A percentile compares a stretch with the other conserved stretches of the same genome.
Conservation (phyloP, 2,329 filamentous ascomycete genomes). For the Cladosporium halotolerans region DNA sequence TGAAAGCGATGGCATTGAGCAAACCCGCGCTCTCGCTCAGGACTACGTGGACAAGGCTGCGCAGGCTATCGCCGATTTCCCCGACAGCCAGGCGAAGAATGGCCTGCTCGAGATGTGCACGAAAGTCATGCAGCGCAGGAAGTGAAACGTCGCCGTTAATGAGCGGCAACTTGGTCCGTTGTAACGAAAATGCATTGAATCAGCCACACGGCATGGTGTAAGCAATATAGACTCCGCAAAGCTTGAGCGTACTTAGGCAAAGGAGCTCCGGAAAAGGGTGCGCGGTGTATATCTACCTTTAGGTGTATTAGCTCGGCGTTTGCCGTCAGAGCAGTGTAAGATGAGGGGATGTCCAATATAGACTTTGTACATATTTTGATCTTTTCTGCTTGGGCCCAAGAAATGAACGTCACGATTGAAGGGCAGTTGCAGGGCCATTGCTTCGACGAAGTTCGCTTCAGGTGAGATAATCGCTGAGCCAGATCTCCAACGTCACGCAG, state of each 20-base stretch:
- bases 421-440: no score
- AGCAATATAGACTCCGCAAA: no score
- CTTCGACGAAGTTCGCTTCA: no score
- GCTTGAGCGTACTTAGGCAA: no score
- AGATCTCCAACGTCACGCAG: no score
- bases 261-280: no score
- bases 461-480: no score
- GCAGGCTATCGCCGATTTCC: conserved; percentile 74
- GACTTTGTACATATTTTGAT: not conserved
- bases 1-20: conserved; percentile 78
- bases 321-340: not conserved
- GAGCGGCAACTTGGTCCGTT: not conserved
- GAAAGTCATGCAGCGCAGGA: conserved; percentile 83
- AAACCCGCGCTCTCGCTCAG: conserved; percentile 83
- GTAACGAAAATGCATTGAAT: not conserved
- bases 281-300: not conserved
- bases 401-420: no score
- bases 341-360: not conserved
- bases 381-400: no score
- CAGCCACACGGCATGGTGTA: not conserved
- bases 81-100: conserved; percentile 89
- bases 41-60: conserved; percentile 87
- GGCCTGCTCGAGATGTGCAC: conserved; percentile 89
- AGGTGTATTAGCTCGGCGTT: not conserved
- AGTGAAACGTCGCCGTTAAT: conserved; percentile 45